A percentile compares a stretch with the other conserved stretches of the same genome.
These are phyloP conservation scores for Metschnikowia shivogae DNA, from an alignment of 805 yeast species.

Conservation along the genomic window DNA sequence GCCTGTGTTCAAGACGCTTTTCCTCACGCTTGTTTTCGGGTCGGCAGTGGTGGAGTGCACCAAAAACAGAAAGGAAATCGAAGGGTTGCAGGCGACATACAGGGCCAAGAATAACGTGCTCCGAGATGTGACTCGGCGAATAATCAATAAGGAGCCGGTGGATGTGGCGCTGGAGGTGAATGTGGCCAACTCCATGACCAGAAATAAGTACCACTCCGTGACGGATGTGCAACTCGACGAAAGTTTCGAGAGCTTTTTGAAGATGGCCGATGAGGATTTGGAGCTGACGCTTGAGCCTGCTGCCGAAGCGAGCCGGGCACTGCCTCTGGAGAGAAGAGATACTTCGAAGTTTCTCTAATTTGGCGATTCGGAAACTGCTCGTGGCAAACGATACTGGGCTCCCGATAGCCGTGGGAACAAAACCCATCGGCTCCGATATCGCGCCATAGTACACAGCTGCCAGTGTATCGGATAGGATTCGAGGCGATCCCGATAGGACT, in stretches of 20 bases:
- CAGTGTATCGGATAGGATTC: too few relatives aligned
- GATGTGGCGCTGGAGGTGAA: slow-evolving; percentile 41
- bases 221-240: slow-evolving; percentile 39
- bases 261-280: slow-evolving; percentile 25
- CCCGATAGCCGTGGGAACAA: too few relatives aligned
- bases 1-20: slow-evolving; percentile 35
- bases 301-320: neutral
- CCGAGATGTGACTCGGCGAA: slow-evolving; percentile 26
- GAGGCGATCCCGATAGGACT: too few relatives aligned
- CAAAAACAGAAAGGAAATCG: slow-evolving; percentile 42
- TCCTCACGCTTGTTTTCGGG: slow-evolving; percentile 37
- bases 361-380: neutral
- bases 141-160: slow-evolving; percentile 32
- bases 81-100: slow-evolving; percentile 38
- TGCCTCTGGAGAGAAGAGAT: neutral
- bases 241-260: slow-evolving; percentile 32
- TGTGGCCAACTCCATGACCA: slow-evolving; percentile 41
- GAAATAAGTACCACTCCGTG: slow-evolving; percentile 28
- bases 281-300: neutral
- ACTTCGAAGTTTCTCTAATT: slow-evolving; percentile 3
- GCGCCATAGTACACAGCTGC: too few relatives aligned
- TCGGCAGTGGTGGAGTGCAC: slow-evolving; percentile 47
- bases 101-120: slow-evolving; percentile 31
- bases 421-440: too few relatives aligned
- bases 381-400: too few relatives aligned